Conservation (phyloP, 2,329 filamentous ascomycete genomes). For the Aspergillus eucalypticola region DNA sequence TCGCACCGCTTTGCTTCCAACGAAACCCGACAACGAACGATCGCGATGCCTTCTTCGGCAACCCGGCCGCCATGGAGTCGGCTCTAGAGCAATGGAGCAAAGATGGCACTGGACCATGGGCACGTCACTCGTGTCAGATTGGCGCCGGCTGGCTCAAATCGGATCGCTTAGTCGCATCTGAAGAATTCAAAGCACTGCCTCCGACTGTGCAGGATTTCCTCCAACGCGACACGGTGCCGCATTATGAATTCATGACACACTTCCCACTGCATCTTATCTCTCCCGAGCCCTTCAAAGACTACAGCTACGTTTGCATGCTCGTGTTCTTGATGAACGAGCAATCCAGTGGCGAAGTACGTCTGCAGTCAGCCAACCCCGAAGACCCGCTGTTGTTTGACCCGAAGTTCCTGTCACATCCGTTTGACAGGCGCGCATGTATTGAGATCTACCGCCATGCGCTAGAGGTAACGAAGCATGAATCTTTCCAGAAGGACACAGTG, state of each 20-base stretch:
- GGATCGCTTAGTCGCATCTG: constrained; percentile 39
- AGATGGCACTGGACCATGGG: constrained; percentile 43
- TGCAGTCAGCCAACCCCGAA: constrained; percentile 55
- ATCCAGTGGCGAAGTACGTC: constrained; percentile 52
- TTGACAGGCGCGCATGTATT: constrained; percentile 55
- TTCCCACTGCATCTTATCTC: constrained; percentile 46
- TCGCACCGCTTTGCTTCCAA: constrained; percentile 35
- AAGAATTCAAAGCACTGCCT: constrained; percentile 56
- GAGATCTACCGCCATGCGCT: constrained; percentile 51
- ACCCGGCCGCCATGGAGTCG: constrained; percentile 42
- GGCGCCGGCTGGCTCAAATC: constrained; percentile 47
- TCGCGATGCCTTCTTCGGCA: constrained; percentile 50
- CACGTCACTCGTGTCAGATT: constrained; percentile 31
- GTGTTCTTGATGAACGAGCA: constrained; percentile 58
- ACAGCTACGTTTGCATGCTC: constrained; percentile 48
- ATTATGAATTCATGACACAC: constrained; percentile 57
- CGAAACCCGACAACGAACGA: constrained; percentile 46
- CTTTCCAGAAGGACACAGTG: constrained; percentile 49
- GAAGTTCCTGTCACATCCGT: constrained; percentile 55
- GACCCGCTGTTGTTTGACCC: constrained; percentile 57
- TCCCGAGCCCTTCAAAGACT: constrained; percentile 40
- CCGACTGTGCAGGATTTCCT: constrained; percentile 48
- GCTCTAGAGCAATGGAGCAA: constrained; percentile 53
- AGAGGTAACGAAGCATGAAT: constrained; percentile 45
- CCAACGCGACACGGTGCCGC: constrained; percentile 54